Conservation (phyloP, 2,329 filamentous ascomycete species). For the Penicillium sp. region DNA sequence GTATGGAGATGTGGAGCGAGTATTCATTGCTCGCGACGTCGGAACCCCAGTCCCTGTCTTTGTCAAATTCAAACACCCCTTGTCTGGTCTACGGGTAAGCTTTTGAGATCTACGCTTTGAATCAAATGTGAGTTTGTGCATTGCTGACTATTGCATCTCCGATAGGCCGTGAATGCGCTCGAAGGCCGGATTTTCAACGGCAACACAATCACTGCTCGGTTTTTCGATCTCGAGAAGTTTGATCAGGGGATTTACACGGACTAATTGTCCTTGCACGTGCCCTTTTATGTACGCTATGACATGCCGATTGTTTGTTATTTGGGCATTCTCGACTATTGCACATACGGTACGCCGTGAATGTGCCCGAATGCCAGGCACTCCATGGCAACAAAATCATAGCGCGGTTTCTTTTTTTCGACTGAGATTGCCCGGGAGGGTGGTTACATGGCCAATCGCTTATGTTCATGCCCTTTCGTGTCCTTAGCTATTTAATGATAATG, state of each 20-base stretch:
- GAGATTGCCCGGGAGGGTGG: conserved; percentile 69
- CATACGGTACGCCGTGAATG: background rate
- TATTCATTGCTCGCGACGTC: conserved; percentile 68
- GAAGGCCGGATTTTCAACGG: conserved; percentile 86
- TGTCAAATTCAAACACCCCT: conserved; percentile 83
- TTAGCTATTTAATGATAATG: background rate
- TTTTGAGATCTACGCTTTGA: background rate
- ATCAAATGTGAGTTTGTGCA: background rate
- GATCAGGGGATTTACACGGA: conserved; percentile 62
- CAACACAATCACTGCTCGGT: conserved; percentile 77
- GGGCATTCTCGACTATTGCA: background rate
- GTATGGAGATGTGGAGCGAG: conserved; percentile 80
- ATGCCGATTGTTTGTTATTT: background rate
- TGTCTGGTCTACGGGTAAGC: conserved; percentile 80
- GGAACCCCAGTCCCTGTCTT: conserved; percentile 67
- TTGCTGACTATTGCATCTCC: conserved; percentile 4
- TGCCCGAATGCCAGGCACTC: background rate
- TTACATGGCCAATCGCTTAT: conserved; percentile 40
- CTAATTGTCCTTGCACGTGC: conserved; percentile 14
- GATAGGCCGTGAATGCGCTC: conserved; percentile 81
- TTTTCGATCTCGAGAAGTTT: conserved; percentile 81
- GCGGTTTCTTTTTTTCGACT: conserved; percentile 67
- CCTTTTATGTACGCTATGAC: background rate
- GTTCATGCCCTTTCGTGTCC: background rate
- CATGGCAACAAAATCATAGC: conserved; percentile 73